Base-by-base conservation (phyloP, 768 basidiomycete species). In the Termitomyces sp. region DNA sequence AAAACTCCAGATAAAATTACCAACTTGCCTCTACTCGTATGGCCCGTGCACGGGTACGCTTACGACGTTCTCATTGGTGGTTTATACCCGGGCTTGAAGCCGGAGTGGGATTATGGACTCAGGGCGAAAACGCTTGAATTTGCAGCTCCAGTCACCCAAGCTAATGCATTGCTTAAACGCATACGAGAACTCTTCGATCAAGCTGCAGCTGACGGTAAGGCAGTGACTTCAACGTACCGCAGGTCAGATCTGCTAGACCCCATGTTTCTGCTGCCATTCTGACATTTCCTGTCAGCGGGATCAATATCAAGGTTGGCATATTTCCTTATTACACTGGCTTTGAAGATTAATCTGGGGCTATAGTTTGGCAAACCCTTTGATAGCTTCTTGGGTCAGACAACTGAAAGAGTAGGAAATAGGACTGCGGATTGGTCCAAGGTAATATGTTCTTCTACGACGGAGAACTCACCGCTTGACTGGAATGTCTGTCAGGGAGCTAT, bases 1-100 rank as follows among this genome's bases (percentile, higher is more conserved):
- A 21, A 19, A 31, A 31, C 12, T 9, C 28, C 41, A 73, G 72
- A 71, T 30, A 71, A 70, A 54, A 56, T n/a, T 1, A 62, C 62
- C 41, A 60, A 73, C 59, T 55, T 69, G 17, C 66, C 68, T 1
- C 61, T 71, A 14, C 53, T 73, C 40, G 62, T 62, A 33, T 73
- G 71, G 72, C 72, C 72, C 14, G 70, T 72, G 12, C 56, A 66
- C 54, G 70, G 72, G 3, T 71, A 66, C 50, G 69, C 70, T 1
- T 72, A 70, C 62, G 70, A 73, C 54, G 72, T 73, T n/a, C 68
- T 74, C 40, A 73, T 73, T 45, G 71, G 71, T 31, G 71, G 71
- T 4, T 60, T 72, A 8, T 74, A 72, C 53, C 71, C 73, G 4
- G 61, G 65, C 31, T 60, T 62, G 44, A 60, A 58, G 9, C 66